Percentiles rank a stretch among this genome's conserved stretches.
Conservation (phyloP, 371 early-diverging fungal genomes). For the Mucor irregularis region DNA sequence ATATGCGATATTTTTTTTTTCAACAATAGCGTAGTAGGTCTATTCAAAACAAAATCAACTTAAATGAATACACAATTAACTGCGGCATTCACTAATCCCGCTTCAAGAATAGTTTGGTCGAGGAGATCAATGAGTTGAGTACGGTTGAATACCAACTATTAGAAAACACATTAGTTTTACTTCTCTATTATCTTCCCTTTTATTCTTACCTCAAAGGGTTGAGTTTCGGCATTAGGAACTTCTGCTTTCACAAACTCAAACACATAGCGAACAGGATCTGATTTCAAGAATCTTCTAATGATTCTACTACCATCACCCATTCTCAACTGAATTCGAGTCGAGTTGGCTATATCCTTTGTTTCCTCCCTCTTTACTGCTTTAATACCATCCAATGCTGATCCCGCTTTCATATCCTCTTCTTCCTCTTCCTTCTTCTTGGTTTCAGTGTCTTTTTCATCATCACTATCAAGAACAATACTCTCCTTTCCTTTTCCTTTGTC, state of each 20-base stretch:
- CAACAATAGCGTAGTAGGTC: no score
- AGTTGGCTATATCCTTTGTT: slow-evolving; percentile 50
- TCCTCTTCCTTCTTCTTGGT: slow-evolving; percentile 16
- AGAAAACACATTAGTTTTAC: not conserved
- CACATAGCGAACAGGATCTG: slow-evolving; percentile 63
- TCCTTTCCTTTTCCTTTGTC: not conserved
- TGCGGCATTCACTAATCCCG: slow-evolving; percentile 67
- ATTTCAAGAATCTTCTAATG: slow-evolving; percentile 65
- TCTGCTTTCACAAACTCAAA: slow-evolving; percentile 72
- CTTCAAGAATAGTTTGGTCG: slow-evolving; percentile 65
- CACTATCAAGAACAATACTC: not conserved
- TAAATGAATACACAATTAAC: slow-evolving; percentile 47
- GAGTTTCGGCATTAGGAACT: slow-evolving; percentile 58
- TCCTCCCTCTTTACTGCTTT: slow-evolving; percentile 50
- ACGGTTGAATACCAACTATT: slow-evolving; percentile 67
- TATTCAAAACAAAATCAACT: no score
- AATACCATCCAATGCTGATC: slow-evolving; percentile 48
- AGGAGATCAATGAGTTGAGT: slow-evolving; percentile 59
- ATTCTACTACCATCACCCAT: slow-evolving; percentile 69
- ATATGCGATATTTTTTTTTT: no score
- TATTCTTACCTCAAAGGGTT: slow-evolving; percentile 70
- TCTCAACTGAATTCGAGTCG: slow-evolving; percentile 72
- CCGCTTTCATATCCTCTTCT: slow-evolving; percentile 21
- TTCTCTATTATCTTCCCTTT: no score
- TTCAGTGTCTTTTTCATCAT: not conserved